Evolutionary conservation across 1,139 yeast genomes (phyloP), one percentile per base, ranked within the genome.

Genomic region (Geotrichum siamense): DNA sequence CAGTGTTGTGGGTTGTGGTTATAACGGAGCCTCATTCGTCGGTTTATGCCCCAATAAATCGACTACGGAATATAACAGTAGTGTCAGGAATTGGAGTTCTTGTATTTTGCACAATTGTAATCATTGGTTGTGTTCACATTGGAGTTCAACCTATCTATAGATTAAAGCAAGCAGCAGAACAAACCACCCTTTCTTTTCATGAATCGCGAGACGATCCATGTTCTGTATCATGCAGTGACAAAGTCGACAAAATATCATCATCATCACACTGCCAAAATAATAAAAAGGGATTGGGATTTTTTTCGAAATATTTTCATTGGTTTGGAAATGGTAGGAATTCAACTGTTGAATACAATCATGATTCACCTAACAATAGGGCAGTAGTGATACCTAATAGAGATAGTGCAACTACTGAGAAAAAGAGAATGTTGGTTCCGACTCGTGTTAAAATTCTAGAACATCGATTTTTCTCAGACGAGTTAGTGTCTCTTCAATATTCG

Each of bases 51-150:
- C 93, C 95, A 0, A 74, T 82, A 3, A 62, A 70, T 22, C 73
- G 70, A 50, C 65, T 87, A 38, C 72, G 82, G 2, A 76, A 76
- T 51, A 82, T 85, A 41, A 79, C 85, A 48, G 74, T 82, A 41
- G 94, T 93, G 1, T 79, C 84, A 1, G 86, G 85, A 17, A 66
- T 86, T 32, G 95, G 89, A 1, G 77, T 85, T 26, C 89, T 94
- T 1, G 85, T 70, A 0, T 75, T 83, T 50, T 78, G 87, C 68
- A 75, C 86, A 51, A 51, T 85, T 1, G 61, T 83, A 13, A 84
- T 95, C 0, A 76, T 87, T 60, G 87, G 94, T 1, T 64, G 87
- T 47, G 89, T 96, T 0, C 86, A 86, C 45, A 79, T 79, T 69
- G 89, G 91, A 32, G 91, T 87, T 3, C 65, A 83, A 48, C 96